Evolutionary conservation across 2,329 filamentous ascomycete species (phyloP).

Genomic region (Pseudogymnoascus sp.): DNA sequence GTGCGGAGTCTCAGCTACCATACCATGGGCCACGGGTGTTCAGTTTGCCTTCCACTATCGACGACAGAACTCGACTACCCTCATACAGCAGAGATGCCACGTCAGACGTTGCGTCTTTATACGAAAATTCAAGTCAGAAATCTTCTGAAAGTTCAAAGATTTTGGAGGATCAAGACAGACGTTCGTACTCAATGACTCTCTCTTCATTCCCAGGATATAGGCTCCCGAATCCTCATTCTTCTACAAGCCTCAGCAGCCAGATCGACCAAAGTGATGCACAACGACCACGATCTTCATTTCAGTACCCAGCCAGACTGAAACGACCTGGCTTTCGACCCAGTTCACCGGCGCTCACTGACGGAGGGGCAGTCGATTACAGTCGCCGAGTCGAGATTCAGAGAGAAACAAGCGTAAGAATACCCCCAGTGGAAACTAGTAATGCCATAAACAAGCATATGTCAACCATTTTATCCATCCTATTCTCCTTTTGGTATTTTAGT

Average conservation of each 20-base stretch:
- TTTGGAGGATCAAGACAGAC: slow-evolving; percentile 36
- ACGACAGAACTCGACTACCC: slow-evolving; percentile 39
- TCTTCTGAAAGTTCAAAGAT: slow-evolving; percentile 38
- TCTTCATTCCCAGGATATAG: slow-evolving; percentile 39
- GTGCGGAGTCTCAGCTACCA: slow-evolving; percentile 6
- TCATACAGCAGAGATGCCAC: slow-evolving; percentile 40
- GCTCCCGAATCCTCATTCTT: slow-evolving; percentile 42
- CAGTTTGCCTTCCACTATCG: slow-evolving; percentile 30
- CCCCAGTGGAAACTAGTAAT: background rate
- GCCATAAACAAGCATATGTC: background rate
- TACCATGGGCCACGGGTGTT: slow-evolving; percentile 11
- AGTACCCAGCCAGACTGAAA: slow-evolving; percentile 50
- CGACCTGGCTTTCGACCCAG: slow-evolving; percentile 39
- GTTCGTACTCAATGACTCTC: slow-evolving; percentile 47
- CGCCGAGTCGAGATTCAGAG: slow-evolving; percentile 28
- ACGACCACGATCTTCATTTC: slow-evolving; percentile 51
- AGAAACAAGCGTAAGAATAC: background rate
- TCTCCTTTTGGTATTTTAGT: background rate
- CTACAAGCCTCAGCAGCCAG: slow-evolving; percentile 41
- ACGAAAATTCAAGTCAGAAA: slow-evolving; percentile 43
- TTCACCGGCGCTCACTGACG: slow-evolving; percentile 28
- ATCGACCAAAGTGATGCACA: slow-evolving; percentile 37
- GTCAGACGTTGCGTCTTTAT: slow-evolving; percentile 50
- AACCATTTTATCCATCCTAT: background rate
- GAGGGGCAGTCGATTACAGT: slow-evolving; percentile 27